A percentile compares a stretch with the other conserved stretches of the same genome.
phyloP scores from a whole-genome alignment of 148 eudicot species.

The Selenicereus undatus region DNA sequence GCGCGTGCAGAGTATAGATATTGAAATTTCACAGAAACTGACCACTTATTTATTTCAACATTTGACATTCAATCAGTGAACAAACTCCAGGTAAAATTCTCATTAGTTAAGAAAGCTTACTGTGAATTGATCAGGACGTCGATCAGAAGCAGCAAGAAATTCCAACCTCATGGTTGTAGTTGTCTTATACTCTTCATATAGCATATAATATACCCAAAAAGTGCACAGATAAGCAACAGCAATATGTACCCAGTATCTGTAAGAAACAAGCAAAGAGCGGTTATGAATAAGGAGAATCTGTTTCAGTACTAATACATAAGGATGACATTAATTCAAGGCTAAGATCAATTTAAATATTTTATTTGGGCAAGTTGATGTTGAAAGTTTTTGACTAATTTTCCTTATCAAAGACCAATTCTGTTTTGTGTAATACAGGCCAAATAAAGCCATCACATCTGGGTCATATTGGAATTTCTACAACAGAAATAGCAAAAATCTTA shows the following conservation, averaged over 20 bases:
- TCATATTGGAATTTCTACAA: background rate
- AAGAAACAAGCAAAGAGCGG: constrained; percentile 3
- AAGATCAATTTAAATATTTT: background rate
- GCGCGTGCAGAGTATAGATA: background rate
- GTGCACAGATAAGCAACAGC: constrained; percentile 67
- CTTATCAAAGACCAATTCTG: background rate
- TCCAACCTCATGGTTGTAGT: constrained; percentile 59
- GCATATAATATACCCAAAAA: constrained; percentile 74
- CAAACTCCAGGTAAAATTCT: background rate
- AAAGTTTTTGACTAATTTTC: background rate
- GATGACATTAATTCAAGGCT: background rate
- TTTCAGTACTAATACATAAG: background rate
- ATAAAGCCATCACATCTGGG: background rate
- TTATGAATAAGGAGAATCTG: background rate
- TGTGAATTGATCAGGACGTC: constrained; percentile 87
- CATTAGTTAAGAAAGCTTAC: constrained; percentile 36
- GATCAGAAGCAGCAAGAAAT: constrained; percentile 70
- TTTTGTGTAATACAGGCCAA: background rate
- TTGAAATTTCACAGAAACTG: background rate
- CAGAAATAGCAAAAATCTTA: background rate
- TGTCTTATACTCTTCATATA: constrained; percentile 73
- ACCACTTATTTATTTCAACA: background rate
- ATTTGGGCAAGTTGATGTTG: background rate
- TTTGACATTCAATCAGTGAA: background rate
- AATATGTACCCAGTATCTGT: constrained; percentile 87